These are phyloP conservation scores for Cyphellophora attinorum DNA, from an alignment of 2,329 filamentous ascomycete genomes.

Conservation along the genomic window DNA sequence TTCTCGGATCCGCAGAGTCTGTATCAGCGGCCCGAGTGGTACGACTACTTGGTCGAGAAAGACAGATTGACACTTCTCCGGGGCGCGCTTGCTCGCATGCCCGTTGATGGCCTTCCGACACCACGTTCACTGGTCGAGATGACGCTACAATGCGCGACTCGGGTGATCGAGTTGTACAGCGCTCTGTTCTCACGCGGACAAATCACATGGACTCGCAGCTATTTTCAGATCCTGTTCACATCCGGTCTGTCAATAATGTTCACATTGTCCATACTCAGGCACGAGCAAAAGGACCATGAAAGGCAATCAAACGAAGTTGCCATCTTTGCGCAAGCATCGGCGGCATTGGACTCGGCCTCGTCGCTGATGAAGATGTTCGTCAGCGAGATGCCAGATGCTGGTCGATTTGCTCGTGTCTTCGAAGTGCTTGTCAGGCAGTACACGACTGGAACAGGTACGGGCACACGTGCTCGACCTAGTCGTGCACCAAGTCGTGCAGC, in stretches of 20 bases:
- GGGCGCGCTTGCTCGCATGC: slow-evolving; percentile 31
- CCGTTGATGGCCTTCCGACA: slow-evolving; percentile 24
- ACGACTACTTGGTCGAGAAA: slow-evolving; percentile 32
- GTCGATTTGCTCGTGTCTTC: slow-evolving; percentile 3
- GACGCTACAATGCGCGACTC: slow-evolving; percentile 26
- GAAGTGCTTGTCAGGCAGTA: slow-evolving; percentile 4
- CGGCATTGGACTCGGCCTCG: not conserved
- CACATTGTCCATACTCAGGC: slow-evolving; percentile 3
- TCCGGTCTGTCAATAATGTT: slow-evolving; percentile 31
- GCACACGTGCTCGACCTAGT: slow-evolving; percentile 3
- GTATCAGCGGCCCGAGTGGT: slow-evolving; percentile 36
- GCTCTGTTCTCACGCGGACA: slow-evolving; percentile 24
- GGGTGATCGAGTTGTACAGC: slow-evolving; percentile 31
- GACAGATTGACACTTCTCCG: slow-evolving; percentile 32
- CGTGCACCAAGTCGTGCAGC: slow-evolving; percentile 1
- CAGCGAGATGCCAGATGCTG: slow-evolving; percentile 5
- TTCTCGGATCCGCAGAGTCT: slow-evolving; percentile 27
- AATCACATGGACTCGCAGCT: slow-evolving; percentile 37
- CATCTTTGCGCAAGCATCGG: not conserved
- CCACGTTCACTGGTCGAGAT: slow-evolving; percentile 23
- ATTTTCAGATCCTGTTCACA: slow-evolving; percentile 40
- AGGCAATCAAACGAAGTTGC: not conserved
- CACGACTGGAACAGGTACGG: slow-evolving; percentile 1
- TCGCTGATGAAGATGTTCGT: slow-evolving; percentile 2
- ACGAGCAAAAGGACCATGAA: not conserved